Evolutionary conservation across 2,329 filamentous ascomycete genomes (phyloP).

Genomic region (Trichoderma breve): DNA sequence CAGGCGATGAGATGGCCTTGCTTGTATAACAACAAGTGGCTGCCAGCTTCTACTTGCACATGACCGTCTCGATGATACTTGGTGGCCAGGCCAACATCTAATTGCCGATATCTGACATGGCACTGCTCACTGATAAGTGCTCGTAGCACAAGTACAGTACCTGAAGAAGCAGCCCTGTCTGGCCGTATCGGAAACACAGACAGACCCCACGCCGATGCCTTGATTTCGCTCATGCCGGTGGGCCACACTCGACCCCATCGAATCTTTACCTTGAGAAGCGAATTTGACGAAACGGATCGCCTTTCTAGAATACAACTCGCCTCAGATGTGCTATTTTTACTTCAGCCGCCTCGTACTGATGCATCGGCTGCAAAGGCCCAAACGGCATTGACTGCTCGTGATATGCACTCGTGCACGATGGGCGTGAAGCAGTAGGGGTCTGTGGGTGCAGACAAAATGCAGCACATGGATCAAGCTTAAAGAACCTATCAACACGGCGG

Average conservation of each 20-base stretch:
- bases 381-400: not conserved
- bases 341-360: not conserved
- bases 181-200: not conserved
- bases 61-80: not conserved
- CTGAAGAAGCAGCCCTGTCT: not conserved
- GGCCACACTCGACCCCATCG: not conserved
- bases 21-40: too few relatives aligned
- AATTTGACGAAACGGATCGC: not conserved
- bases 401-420: not conserved
- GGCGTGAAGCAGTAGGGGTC: not conserved
- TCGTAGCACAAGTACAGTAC: not conserved
- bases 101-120: not conserved
- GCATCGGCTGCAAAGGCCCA: not conserved
- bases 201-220: conserved; percentile 4
- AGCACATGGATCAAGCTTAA: not conserved
- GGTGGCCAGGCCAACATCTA: not conserved
- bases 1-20: not conserved
- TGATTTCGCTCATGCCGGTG: conserved; percentile 15
- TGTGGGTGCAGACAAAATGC: not conserved
- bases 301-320: not conserved
- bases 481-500: not conserved
- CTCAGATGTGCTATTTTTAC: not conserved
- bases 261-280: not conserved
- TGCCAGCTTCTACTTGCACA: not conserved
- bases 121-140: not conserved